These are phyloP conservation scores for Nicotiana attenuata DNA, from an alignment of 257 asterid species.

Conservation along the genomic window DNA sequence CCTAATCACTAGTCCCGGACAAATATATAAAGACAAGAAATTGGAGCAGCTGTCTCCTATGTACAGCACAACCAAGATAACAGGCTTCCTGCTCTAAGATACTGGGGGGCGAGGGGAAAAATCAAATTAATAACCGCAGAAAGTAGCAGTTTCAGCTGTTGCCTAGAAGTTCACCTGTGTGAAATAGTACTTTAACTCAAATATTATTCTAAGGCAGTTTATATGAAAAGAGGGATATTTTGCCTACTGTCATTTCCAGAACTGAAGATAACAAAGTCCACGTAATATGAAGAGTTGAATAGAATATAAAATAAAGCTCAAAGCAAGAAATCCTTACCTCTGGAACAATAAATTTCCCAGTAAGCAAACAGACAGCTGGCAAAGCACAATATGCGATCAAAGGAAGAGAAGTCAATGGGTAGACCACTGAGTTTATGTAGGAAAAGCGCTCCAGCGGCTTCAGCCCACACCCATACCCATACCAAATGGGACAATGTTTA, in stretches of 20 bases:
- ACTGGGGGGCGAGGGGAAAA: neutral
- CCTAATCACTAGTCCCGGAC: no score
- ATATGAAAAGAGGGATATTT: no score
- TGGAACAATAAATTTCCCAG: constrained; percentile 90
- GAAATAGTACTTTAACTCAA: no score
- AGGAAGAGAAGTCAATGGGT: constrained; percentile 90
- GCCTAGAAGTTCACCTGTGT: no score
- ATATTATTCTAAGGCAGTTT: no score
- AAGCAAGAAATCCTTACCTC: constrained; percentile 41
- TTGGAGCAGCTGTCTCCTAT: neutral
- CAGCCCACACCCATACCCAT: constrained; percentile 92
- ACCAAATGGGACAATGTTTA: constrained; percentile 96
- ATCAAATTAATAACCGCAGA: no score
- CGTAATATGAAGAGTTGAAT: neutral
- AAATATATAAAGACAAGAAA: no score
- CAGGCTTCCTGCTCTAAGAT: neutral
- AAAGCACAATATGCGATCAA: constrained; percentile 79
- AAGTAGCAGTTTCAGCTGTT: no score
- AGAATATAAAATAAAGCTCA: neutral
- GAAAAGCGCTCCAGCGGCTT: constrained; percentile 94
- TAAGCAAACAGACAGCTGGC: constrained; percentile 92
- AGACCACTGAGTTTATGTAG: constrained; percentile 80
- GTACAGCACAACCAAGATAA: neutral
- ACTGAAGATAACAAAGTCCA: neutral
- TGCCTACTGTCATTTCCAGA: neutral